These are phyloP conservation scores for Fusarium burgessii DNA, from an alignment of 2,329 filamentous ascomycete genomes.

Conservation along the genomic window DNA sequence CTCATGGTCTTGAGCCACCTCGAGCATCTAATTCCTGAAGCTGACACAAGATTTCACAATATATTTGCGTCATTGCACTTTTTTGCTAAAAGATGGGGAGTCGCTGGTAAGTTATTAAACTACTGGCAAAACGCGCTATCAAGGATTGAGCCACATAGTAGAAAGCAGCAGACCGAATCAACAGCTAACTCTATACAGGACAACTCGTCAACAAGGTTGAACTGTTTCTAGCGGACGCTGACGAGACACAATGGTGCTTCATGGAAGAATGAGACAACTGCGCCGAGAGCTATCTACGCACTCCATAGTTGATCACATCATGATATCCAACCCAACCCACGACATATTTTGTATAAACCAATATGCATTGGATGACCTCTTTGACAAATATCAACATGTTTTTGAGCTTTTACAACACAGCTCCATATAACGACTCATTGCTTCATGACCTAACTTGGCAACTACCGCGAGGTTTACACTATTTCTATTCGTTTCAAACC, in stretches of 20 bases:
- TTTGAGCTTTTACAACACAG: constrained; percentile 1
- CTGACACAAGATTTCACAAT: constrained; percentile 50
- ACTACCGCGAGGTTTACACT: constrained; percentile 7
- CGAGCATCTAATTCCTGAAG: constrained; percentile 50
- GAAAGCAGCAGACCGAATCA: background rate
- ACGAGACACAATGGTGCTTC: constrained; percentile 43
- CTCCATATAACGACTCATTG: background rate
- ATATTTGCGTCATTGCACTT: constrained; percentile 52
- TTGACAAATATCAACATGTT: background rate
- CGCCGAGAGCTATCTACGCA: background rate
- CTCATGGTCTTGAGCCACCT: constrained; percentile 51
- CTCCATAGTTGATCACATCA: background rate
- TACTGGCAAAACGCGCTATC: constrained; percentile 14
- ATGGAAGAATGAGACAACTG: constrained; percentile 34
- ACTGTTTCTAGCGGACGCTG: constrained; percentile 44
- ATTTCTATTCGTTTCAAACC: constrained; percentile 14
- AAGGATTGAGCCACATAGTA: constrained; percentile 6
- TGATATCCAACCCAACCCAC: background rate
- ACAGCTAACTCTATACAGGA: constrained; percentile 37
- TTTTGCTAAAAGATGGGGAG: constrained; percentile 52
- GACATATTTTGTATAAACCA: background rate
- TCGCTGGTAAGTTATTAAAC: constrained; percentile 46
- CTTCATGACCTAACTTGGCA: background rate
- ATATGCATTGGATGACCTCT: background rate
- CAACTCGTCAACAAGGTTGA: constrained; percentile 48